Conservation (phyloP, 257 asterid species). For the Plectranthus barbatus region DNA sequence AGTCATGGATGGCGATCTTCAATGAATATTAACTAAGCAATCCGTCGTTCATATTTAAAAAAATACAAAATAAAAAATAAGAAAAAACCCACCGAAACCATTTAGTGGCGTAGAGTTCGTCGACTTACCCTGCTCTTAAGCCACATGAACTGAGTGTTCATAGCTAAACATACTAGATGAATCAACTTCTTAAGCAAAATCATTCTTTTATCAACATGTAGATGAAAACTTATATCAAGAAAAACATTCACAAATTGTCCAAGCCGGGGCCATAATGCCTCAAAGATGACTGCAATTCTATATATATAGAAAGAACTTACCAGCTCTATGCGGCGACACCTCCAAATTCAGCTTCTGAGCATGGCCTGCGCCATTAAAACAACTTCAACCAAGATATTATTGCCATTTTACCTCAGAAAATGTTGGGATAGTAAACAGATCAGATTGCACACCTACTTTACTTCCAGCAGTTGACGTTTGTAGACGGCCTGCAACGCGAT, state of each 20-base stretch:
- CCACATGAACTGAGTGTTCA: not conserved
- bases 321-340: conserved; percentile 94
- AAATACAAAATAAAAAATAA: no score
- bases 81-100: no score
- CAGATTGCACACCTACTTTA: conserved; percentile 7
- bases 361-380: conserved; percentile 23
- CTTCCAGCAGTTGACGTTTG: conserved; percentile 4
- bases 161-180: not conserved
- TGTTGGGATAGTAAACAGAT: not conserved
- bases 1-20: not conserved
- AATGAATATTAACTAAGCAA: not conserved
- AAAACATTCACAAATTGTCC: not conserved
- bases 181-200: not conserved
- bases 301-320: conserved; percentile 24
- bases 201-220: not conserved
- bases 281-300: not conserved
- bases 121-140: not conserved
- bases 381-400: conserved; percentile 28
- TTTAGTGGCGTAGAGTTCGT: not conserved
- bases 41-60: no score
- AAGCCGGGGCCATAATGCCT: not conserved
- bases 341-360: conserved; percentile 52
- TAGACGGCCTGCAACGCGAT: conserved; percentile 17
- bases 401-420: not conserved
- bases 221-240: not conserved